Percentiles rank a stretch among this genome's conserved stretches.
phyloP scores from a whole-genome alignment of 163 green algal species.

The Trebouxia gelatinosa region DNA sequence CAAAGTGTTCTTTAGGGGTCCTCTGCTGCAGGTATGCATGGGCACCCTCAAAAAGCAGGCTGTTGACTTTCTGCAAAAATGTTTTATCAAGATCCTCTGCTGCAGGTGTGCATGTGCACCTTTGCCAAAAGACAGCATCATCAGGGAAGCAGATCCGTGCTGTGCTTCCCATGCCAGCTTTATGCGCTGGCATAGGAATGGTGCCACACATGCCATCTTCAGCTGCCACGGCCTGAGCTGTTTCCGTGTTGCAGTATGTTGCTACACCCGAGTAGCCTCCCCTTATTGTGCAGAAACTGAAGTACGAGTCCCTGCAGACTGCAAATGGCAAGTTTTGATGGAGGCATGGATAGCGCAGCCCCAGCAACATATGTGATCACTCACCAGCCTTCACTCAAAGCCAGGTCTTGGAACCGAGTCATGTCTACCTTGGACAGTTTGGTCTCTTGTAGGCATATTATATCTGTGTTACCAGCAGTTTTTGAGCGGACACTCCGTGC shows the following conservation, averaged over 20 bases:
- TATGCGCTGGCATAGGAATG: background rate
- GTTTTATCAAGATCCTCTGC: no score
- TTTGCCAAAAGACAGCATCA: background rate
- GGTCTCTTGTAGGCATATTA: conserved; percentile 35
- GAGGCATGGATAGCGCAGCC: no score
- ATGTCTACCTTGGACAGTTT: conserved; percentile 31
- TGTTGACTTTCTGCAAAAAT: no score
- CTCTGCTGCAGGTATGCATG: no score
- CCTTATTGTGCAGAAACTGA: conserved; percentile 20
- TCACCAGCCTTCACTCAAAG: conserved; percentile 26
- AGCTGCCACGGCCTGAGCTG: conserved; percentile 18
- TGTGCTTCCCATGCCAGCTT: background rate
- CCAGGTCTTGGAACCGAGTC: background rate
- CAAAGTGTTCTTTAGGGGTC: no score
- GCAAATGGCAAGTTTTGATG: background rate
- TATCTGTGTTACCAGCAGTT: no score
- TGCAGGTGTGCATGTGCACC: no score
- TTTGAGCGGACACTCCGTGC: no score
- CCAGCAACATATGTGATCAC: background rate
- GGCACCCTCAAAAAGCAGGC: no score
- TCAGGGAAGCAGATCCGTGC: conserved; percentile 12
- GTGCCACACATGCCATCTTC: conserved; percentile 32
- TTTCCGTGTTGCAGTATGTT: conserved; percentile 25
- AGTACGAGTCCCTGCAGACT: conserved; percentile 24
- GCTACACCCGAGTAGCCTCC: conserved; percentile 28